A percentile compares a stretch with the other conserved stretches of the same genome.
Evolutionary conservation across 352 stramenopile genomes (phyloP).

Genomic region (Phytophthora vignae): DNA sequence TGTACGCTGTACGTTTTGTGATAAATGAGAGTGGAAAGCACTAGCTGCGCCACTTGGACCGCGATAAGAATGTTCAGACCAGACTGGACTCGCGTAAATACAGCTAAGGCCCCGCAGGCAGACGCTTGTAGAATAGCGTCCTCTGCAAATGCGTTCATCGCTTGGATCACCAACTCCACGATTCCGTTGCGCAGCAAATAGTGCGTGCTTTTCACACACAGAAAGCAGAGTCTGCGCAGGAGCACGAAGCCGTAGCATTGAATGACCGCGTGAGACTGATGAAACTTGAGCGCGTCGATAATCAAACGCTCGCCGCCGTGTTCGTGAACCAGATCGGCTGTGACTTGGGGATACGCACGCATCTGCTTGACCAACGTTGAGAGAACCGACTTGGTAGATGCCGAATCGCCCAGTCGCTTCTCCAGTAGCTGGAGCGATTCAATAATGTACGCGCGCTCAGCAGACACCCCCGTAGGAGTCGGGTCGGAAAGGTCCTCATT

Average conservation of each 20-base stretch:
- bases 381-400: constrained; percentile 64
- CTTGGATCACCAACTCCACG: constrained; percentile 55
- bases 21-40: constrained; percentile 73
- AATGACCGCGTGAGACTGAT: constrained; percentile 75
- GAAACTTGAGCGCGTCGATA: constrained; percentile 61
- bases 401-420: constrained; percentile 47
- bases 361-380: constrained; percentile 84
- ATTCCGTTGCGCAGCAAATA: constrained; percentile 61
- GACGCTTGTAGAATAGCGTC: constrained; percentile 85
- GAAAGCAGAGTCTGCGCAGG: constrained; percentile 73
- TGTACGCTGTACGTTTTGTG: constrained; percentile 88
- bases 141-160: constrained; percentile 74
- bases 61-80: constrained; percentile 64
- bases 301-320: constrained; percentile 56
- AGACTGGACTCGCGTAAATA: constrained; percentile 68
- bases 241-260: constrained; percentile 86
- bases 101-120: constrained; percentile 75
- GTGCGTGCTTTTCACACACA: constrained; percentile 70
- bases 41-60: constrained; percentile 61
- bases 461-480: constrained; percentile 13
- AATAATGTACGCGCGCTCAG: constrained; percentile 52
- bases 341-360: constrained; percentile 72
- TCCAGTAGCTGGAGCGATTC: constrained; percentile 62
- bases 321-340: constrained; percentile 64
- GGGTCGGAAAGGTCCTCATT: constrained; percentile 12